These are phyloP conservation scores for Silene conica DNA, from an alignment of 148 eudicot species.

Conservation along the genomic window DNA sequence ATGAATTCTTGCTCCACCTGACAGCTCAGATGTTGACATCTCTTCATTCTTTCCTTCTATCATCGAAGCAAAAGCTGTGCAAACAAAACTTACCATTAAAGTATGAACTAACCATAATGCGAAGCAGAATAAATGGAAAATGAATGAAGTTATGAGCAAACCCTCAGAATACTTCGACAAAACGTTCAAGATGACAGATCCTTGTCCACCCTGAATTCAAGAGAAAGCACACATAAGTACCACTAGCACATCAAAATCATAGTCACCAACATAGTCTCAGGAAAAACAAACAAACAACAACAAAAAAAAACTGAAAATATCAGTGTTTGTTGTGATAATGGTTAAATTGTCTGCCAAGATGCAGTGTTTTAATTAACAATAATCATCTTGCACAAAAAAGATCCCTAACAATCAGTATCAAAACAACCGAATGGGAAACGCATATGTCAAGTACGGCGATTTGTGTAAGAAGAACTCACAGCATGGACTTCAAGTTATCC, in stretches of 20 bases:
- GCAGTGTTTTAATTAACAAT: neutral
- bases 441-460: neutral
- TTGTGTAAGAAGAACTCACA: neutral
- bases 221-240: neutral
- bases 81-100: conserved; percentile 13
- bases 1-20: conserved; percentile 95
- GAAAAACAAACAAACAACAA: neutral
- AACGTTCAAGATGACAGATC: conserved; percentile 79
- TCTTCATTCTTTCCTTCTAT: conserved; percentile 93
- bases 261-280: neutral
- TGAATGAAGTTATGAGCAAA: neutral
- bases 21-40: conserved; percentile 92
- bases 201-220: conserved; percentile 64
- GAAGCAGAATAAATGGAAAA: conserved; percentile 1
- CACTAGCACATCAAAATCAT: conserved; percentile 6
- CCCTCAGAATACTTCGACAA: conserved; percentile 94
- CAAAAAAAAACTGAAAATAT: too few relatives aligned
- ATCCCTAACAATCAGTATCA: neutral
- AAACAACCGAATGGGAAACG: neutral
- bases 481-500: neutral
- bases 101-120: neutral
- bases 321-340: too few relatives aligned
- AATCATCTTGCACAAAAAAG: neutral
- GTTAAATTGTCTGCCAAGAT: too few relatives aligned
- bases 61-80: conserved; percentile 85